These are phyloP conservation scores for Solanum aculeatissimum DNA, from an alignment of 305 asterid genomes.

Conservation along the genomic window DNA sequence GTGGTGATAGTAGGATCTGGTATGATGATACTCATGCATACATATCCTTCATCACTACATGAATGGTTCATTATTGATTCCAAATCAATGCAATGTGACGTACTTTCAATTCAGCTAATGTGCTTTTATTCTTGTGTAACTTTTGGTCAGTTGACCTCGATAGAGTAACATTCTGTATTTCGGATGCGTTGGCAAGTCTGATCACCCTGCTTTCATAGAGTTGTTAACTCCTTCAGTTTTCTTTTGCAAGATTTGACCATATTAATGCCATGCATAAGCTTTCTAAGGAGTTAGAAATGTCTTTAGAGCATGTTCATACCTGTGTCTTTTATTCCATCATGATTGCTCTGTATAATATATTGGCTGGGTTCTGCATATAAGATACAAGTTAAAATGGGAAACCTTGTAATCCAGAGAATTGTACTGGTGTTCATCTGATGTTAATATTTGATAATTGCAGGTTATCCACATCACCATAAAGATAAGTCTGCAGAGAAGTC, in stretches of 20 bases:
- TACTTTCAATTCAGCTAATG: background rate
- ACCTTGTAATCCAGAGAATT: background rate
- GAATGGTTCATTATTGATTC: background rate
- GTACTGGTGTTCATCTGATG: background rate
- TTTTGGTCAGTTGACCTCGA: background rate
- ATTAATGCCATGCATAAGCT: background rate
- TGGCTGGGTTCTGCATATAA: background rate
- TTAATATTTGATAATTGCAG: conserved; percentile 6
- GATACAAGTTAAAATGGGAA: background rate
- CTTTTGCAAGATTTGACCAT: background rate
- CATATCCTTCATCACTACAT: background rate
- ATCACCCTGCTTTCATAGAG: background rate
- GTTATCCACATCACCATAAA: conserved; percentile 24
- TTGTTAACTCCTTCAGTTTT: background rate
- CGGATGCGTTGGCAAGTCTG: background rate
- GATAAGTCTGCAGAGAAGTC: conserved; percentile 13
- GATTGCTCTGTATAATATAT: background rate
- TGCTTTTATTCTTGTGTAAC: background rate
- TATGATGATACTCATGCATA: background rate
- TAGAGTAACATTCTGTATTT: background rate
- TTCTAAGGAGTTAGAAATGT: background rate
- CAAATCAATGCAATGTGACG: background rate
- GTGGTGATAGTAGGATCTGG: background rate
- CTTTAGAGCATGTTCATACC: background rate
- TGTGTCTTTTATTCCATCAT: background rate